Percentiles rank a stretch among this genome's conserved stretches.
Conservation (phyloP, 1,284 basidiomycete genomes). For the Apiotrichum veenhuisii region DNA sequence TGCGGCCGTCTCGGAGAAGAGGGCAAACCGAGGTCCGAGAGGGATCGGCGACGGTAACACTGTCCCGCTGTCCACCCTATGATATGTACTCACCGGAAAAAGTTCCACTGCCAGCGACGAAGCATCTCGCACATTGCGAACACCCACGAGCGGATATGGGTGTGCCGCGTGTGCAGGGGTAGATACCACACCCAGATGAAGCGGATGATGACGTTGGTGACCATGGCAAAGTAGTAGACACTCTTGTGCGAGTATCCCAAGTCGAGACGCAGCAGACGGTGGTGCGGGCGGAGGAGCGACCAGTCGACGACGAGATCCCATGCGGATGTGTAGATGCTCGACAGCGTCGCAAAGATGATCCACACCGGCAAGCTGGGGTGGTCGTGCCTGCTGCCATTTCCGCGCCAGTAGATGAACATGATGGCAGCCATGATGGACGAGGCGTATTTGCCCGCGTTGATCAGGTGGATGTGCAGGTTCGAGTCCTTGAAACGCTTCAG, state of each 20-base stretch:
- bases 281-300: conserved; percentile 62
- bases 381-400: conserved; percentile 50
- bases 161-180: conserved; percentile 55
- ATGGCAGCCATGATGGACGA: conserved; percentile 62
- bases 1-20: too few relatives aligned
- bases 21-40: too few relatives aligned
- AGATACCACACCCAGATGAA: conserved; percentile 82
- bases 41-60: too few relatives aligned
- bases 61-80: too few relatives aligned
- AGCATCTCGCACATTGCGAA: conserved; percentile 71
- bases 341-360: conserved; percentile 60
- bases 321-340: conserved; percentile 65
- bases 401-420: conserved; percentile 70
- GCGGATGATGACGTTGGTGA: conserved; percentile 66
- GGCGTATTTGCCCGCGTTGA: conserved; percentile 80
- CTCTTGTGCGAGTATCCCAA: conserved; percentile 61
- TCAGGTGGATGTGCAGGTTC: conserved; percentile 66
- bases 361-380: conserved; percentile 61
- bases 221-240: conserved; percentile 54
- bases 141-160: conserved; percentile 64
- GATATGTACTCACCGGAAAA: conserved; percentile 58
- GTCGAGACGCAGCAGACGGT: conserved; percentile 69
- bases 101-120: conserved; percentile 86
- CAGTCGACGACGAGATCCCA: conserved; percentile 66
- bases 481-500: conserved; percentile 81